phyloP scores from a whole-genome alignment of 1,139 yeast genomes.

The Lodderomyces orthopsilosis region DNA sequence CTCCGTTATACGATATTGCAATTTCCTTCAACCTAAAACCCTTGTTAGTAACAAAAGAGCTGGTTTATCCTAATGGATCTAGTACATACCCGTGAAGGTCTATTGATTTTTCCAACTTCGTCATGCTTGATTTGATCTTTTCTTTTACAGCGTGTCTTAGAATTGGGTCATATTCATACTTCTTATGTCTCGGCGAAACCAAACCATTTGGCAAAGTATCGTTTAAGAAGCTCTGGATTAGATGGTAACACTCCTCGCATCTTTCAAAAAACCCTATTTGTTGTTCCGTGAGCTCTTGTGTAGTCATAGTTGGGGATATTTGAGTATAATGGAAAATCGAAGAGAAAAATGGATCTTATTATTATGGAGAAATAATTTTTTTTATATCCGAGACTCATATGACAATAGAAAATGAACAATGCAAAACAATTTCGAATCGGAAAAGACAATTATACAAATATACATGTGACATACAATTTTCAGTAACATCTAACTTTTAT shows the following conservation, averaged over 20 bases:
- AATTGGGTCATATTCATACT: constrained; percentile 21
- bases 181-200: constrained; percentile 17
- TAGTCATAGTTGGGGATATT: constrained; percentile 1
- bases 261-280: constrained; percentile 17
- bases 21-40: constrained; percentile 47
- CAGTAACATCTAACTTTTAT: constrained; percentile 23
- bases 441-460: background rate
- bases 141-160: constrained; percentile 28
- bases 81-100: constrained; percentile 31
- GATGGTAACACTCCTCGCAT: constrained; percentile 34
- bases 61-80: too few relatives aligned
- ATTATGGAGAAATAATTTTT: background rate
- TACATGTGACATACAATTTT: constrained; percentile 11
- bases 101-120: constrained; percentile 29
- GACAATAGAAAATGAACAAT: too few relatives aligned
- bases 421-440: constrained; percentile 1
- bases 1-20: constrained; percentile 84
- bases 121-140: constrained; percentile 30
- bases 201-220: constrained; percentile 30
- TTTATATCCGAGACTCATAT: background rate
- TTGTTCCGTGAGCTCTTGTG: constrained; percentile 6
- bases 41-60: too few relatives aligned
- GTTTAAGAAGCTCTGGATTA: constrained; percentile 32
- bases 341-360: background rate
- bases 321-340: background rate